Evolutionary conservation across 1,139 yeast species (phyloP).

Genomic region (Yamadazyma diospyri): DNA sequence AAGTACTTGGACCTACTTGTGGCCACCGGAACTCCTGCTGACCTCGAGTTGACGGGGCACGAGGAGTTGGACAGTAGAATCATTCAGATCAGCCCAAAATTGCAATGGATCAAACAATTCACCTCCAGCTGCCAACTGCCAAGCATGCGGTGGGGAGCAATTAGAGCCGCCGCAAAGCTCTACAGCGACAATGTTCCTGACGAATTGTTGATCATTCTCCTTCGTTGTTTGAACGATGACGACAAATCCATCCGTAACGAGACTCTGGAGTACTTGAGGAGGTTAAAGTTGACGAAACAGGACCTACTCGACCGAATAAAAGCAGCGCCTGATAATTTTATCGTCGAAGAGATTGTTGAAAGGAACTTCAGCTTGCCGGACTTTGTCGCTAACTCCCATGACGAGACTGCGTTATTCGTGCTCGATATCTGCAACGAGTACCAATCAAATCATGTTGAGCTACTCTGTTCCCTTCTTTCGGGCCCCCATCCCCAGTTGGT

Average conservation of each 20-base stretch:
- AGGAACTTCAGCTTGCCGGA: slow-evolving; percentile 2
- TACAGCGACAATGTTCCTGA: neutral
- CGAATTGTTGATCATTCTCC: slow-evolving; percentile 9
- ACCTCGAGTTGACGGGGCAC: slow-evolving; percentile 12
- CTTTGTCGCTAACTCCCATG: slow-evolving; percentile 3
- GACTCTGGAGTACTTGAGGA: neutral
- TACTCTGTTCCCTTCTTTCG: neutral
- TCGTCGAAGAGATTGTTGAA: neutral
- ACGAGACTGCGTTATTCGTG: slow-evolving; percentile 23
- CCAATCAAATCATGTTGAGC: slow-evolving; percentile 1
- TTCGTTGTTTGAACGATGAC: slow-evolving; percentile 45
- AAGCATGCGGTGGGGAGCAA: slow-evolving; percentile 45
- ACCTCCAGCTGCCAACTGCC: slow-evolving; percentile 7
- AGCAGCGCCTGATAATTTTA: neutral
- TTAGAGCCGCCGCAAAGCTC: slow-evolving; percentile 33
- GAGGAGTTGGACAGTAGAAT: slow-evolving; percentile 27
- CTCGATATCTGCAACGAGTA: slow-evolving; percentile 29
- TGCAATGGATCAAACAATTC: too few species aligned
- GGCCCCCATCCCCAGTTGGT: neutral
- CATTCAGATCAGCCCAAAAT: slow-evolving; percentile 1
- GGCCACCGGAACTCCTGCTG: slow-evolving; percentile 10
- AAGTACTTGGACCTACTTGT: slow-evolving; percentile 19
- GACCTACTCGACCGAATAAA: neutral
- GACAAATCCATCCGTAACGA: slow-evolving; percentile 45
- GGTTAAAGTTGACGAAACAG: neutral